phyloP scores from a whole-genome alignment of 106 monocot species.

The Vanilla planifolia region DNA sequence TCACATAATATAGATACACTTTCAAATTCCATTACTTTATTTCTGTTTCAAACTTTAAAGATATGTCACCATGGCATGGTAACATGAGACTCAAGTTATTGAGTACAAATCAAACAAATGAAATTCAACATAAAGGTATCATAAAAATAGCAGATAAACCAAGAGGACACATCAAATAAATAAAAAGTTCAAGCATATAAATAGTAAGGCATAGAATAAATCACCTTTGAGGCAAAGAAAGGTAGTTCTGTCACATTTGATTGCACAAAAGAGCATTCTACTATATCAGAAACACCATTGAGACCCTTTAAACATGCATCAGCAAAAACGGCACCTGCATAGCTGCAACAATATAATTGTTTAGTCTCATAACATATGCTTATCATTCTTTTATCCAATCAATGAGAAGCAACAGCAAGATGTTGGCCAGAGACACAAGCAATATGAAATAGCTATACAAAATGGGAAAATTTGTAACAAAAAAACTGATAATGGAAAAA shows the following conservation, averaged over 20 bases:
- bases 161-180: too few relatives aligned
- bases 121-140: too few relatives aligned
- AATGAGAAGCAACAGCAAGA: too few relatives aligned
- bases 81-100: background rate
- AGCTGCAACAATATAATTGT: slow-evolving; percentile 32
- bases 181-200: background rate
- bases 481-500: too few relatives aligned
- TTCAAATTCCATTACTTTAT: too few relatives aligned
- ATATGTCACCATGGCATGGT: background rate
- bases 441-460: too few relatives aligned
- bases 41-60: background rate
- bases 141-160: background rate
- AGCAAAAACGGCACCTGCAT: slow-evolving; percentile 97
- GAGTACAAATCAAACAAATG: too few relatives aligned
- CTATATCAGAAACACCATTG: slow-evolving; percentile 78
- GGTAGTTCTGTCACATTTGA: slow-evolving; percentile 82
- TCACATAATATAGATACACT: too few relatives aligned
- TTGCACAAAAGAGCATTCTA: slow-evolving; percentile 95
- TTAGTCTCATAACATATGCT: background rate
- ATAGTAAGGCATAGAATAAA: background rate
- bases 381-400: background rate
- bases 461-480: too few relatives aligned
- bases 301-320: slow-evolving; percentile 97
- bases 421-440: too few relatives aligned
- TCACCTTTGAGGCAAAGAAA: slow-evolving; percentile 96